Percentiles rank a stretch among this genome's conserved stretches.
These are phyloP conservation scores for Madurella mycetomatis DNA, from an alignment of 2,329 filamentous ascomycete species.

Conservation along the genomic window DNA sequence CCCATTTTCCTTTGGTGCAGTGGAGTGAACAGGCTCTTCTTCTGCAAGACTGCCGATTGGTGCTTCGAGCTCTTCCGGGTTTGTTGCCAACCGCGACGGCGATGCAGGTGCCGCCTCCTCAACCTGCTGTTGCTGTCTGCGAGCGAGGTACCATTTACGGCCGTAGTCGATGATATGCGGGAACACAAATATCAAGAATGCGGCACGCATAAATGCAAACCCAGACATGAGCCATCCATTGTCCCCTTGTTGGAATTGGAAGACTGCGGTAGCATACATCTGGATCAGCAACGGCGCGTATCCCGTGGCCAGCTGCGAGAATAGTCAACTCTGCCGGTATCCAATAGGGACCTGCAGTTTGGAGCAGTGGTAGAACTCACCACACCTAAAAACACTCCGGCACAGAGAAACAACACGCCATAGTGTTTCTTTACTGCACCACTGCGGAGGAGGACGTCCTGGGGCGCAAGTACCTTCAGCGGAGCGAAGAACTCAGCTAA, in stretches of 20 bases:
- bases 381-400: conserved; percentile 63
- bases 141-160: conserved; percentile 28
- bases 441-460: conserved; percentile 46
- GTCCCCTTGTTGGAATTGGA: conserved; percentile 50
- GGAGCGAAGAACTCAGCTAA: conserved; percentile 58
- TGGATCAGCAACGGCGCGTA: conserved; percentile 61
- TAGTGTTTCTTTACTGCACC: conserved; percentile 53
- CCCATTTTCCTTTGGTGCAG: conserved; percentile 38
- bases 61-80: conserved; percentile 40
- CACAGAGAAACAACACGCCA: conserved; percentile 59
- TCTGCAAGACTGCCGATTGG: conserved; percentile 39
- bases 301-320: conserved; percentile 54
- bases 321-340: background rate
- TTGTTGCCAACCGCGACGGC: conserved; percentile 28
- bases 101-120: background rate
- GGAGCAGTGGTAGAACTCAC: conserved; percentile 32
- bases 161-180: conserved; percentile 44
- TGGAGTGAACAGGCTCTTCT: conserved; percentile 39
- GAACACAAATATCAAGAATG: conserved; percentile 53
- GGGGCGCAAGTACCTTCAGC: conserved; percentile 56
- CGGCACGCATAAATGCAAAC: conserved; percentile 49
- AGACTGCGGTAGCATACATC: conserved; percentile 54
- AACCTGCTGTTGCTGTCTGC: conserved; percentile 7
- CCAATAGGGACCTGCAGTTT: background rate
- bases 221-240: conserved; percentile 56